A percentile compares a stretch with the other conserved stretches of the same genome.
Evolutionary conservation across 176 grass and related monocot genomes (phyloP).

Genomic region (Aegilops bicornis): DNA sequence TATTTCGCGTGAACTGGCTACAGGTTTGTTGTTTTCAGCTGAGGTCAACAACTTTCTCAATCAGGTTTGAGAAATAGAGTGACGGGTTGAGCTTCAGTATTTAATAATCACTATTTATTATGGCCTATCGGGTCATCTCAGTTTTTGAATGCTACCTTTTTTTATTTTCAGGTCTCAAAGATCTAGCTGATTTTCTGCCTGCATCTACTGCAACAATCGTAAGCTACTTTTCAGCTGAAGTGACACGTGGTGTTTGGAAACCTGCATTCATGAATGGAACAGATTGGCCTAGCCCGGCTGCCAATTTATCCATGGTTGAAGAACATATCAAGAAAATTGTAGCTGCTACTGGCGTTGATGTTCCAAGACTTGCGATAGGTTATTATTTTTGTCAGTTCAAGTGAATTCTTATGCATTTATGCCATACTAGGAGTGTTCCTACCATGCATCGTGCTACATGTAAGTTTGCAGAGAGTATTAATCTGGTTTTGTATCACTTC

Average conservation of each 20-base stretch:
- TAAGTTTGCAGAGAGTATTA: slow-evolving; percentile 26
- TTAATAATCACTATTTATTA: slow-evolving; percentile 12
- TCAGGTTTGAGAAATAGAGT: slow-evolving; percentile 16
- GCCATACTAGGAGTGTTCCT: neutral
- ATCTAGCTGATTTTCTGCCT: slow-evolving; percentile 85
- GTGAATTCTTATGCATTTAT: neutral
- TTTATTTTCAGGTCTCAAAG: slow-evolving; percentile 78
- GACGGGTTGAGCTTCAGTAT: neutral
- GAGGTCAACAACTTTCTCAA: slow-evolving; percentile 15
- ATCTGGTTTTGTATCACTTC: slow-evolving; percentile 42
- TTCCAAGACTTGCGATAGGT: slow-evolving; percentile 94
- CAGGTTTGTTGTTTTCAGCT: slow-evolving; percentile 59
- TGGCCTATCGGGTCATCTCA: slow-evolving; percentile 9
- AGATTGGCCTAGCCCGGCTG: slow-evolving; percentile 96
- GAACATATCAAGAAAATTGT: slow-evolving; percentile 97
- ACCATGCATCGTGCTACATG: neutral
- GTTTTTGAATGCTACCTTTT: slow-evolving; percentile 3
- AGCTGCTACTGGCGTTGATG: slow-evolving; percentile 83
- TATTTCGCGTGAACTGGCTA: slow-evolving; percentile 90
- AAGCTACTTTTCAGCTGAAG: slow-evolving; percentile 98
- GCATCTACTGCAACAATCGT: slow-evolving; percentile 87
- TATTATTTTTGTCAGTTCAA: slow-evolving; percentile 36
- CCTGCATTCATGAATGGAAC: slow-evolving; percentile 97
- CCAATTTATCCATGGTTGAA: slow-evolving; percentile 83
- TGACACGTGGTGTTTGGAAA: slow-evolving; percentile 97